A percentile compares a stretch with the other conserved stretches of the same genome.
Conservation (phyloP, 306 rosid genomes). For the Astragalus membranaceus region DNA sequence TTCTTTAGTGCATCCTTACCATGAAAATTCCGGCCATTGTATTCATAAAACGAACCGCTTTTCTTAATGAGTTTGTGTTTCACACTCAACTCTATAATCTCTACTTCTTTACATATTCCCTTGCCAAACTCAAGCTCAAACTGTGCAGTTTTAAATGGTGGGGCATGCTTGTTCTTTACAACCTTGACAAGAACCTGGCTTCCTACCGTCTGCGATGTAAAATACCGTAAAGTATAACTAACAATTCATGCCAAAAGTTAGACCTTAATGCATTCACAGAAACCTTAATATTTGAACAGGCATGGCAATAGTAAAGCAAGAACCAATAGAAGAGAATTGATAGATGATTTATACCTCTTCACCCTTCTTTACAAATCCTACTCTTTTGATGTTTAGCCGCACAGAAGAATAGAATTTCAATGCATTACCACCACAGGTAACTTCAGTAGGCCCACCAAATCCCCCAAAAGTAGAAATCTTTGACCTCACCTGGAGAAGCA, state of each 20-base stretch:
- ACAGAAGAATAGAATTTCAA: slow-evolving; percentile 89
- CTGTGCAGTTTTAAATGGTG: slow-evolving; percentile 80
- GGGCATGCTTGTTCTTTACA: slow-evolving; percentile 95
- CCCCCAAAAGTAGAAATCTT: slow-evolving; percentile 89
- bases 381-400: slow-evolving; percentile 65
- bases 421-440: slow-evolving; percentile 96
- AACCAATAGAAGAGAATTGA: slow-evolving; percentile 1
- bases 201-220: slow-evolving; percentile 58
- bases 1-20: slow-evolving; percentile 74
- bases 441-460: slow-evolving; percentile 83
- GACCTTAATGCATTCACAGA: neutral
- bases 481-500: slow-evolving; percentile 56
- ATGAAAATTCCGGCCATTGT: slow-evolving; percentile 48
- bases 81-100: slow-evolving; percentile 60
- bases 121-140: slow-evolving; percentile 88
- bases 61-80: slow-evolving; percentile 56
- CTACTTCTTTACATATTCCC: slow-evolving; percentile 65
- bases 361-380: slow-evolving; percentile 69
- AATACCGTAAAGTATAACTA: neutral
- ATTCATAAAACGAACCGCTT: slow-evolving; percentile 39
- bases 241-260: neutral
- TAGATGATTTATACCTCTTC: slow-evolving; percentile 65
- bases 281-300: slow-evolving; percentile 4
- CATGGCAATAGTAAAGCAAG: neutral
- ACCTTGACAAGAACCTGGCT: slow-evolving; percentile 79